Evolutionary conservation across 352 stramenopile species (phyloP), one percentile per base, ranked within the genome.

Genomic region (Phytophthora pluvialis): DNA sequence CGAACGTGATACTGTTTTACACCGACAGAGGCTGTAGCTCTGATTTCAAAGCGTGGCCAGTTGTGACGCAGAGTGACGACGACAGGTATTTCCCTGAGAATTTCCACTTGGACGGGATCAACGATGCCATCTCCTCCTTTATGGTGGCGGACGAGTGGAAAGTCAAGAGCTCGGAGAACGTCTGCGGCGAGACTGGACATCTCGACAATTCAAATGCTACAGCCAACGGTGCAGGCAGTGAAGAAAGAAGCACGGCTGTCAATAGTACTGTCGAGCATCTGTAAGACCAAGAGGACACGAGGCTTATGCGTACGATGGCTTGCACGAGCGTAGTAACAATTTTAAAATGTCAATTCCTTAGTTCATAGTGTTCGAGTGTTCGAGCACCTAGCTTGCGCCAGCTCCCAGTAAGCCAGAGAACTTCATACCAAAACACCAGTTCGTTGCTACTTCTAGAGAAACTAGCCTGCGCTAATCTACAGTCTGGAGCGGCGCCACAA

Each of bases 41-140:
- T 1, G 21, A 44, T 3, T 44, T 35, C 13, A 55, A n/a, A 43
- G 31, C 11, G 12, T 55, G 48, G 33, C 48, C 33, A n/a, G 48
- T 55, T 9, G 32, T 25, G 18, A 55, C 48, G 5, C 48, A 55
- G 33, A 44, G 48, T 44, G 16, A 38, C 11, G 33, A 44, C 32
- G 36, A 43, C 21, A 32, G 18, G 15, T 43, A 11, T 26, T 55
- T 35, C 7, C 32, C 33, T 35, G 48, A 32, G 10, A 44, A 43
- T 6, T 55, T 45, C 16, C 33, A 12, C 3, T 44, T 55, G 47
- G 47, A 54, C 16, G 47, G 47, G 10, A 54, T 54, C 31, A 54
- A 54, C 46, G 46, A 53, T 53, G 29, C 46, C 46, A 31, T 53
- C 10, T 53, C 46, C 13, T 53, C 46, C 2, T 53, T 53, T 53